phyloP scores from a whole-genome alignment of 2,329 filamentous ascomycete species.

The Colletotrichum falcatum region DNA sequence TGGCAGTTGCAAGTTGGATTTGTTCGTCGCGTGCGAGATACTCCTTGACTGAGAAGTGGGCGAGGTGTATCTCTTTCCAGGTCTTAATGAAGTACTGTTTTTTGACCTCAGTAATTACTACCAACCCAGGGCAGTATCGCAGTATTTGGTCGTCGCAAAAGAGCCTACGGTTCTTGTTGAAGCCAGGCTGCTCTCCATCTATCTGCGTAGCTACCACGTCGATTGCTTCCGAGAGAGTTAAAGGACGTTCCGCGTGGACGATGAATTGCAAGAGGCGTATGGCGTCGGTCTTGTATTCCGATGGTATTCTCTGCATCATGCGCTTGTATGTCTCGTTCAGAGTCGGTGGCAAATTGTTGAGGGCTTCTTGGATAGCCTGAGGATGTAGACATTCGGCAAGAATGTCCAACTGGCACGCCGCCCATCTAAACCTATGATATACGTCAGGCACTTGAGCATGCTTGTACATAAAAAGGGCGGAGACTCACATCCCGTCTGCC shows the following conservation, averaged over 20 bases:
- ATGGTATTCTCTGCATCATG: slow-evolving; percentile 38
- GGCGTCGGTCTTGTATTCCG: slow-evolving; percentile 32
- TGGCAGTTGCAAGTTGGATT: slow-evolving; percentile 28
- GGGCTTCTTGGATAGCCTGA: not conserved
- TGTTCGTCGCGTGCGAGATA: slow-evolving; percentile 38
- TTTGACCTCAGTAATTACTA: slow-evolving; percentile 1
- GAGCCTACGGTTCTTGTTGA: slow-evolving; percentile 37
- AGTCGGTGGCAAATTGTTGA: not conserved
- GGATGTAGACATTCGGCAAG: slow-evolving; percentile 8
- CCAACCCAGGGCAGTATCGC: slow-evolving; percentile 42
- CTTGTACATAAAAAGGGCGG: no score
- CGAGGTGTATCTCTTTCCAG: slow-evolving; percentile 42
- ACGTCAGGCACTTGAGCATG: not conserved
- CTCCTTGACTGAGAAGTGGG: slow-evolving; percentile 46
- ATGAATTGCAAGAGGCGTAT: slow-evolving; percentile 45
- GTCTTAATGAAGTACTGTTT: no score
- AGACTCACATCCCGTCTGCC: slow-evolving; percentile 11
- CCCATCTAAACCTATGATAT: slow-evolving; percentile 10
- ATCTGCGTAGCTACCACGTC: slow-evolving; percentile 44
- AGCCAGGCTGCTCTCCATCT: slow-evolving; percentile 29
- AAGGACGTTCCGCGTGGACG: slow-evolving; percentile 40
- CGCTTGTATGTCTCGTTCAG: slow-evolving; percentile 11
- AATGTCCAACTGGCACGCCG: slow-evolving; percentile 10
- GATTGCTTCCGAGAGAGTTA: slow-evolving; percentile 41
- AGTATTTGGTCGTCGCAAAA: slow-evolving; percentile 17